phyloP scores from a whole-genome alignment of 495 filamentous ascomycete genomes.

The Xylaria scruposa region DNA sequence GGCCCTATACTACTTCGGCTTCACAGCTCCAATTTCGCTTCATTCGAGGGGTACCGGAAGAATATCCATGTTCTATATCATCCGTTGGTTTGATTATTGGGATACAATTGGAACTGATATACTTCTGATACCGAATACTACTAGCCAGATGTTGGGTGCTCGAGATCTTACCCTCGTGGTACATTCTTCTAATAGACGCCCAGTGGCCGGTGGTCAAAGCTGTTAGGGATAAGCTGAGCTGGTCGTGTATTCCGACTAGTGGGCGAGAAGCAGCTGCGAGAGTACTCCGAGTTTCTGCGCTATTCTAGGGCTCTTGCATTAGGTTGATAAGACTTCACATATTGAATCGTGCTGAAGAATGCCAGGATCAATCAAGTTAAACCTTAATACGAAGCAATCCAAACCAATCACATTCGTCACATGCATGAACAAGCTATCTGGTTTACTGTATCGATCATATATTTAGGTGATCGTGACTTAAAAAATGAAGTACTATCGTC shows the following conservation, averaged over 20 bases:
- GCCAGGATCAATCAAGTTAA: not conserved
- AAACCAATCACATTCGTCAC: not conserved
- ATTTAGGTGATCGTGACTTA: not conserved
- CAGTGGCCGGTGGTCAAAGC: not conserved
- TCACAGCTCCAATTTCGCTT: not conserved
- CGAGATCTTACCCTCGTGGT: not conserved
- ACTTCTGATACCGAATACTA: not conserved
- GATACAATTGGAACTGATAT: not conserved
- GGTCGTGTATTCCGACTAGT: not conserved
- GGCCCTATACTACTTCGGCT: not conserved
- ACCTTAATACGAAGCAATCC: not conserved
- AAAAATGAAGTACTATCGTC: not conserved
- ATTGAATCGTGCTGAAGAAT: not conserved
- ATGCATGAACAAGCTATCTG: not conserved
- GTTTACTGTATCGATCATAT: not conserved
- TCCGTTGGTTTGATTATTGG: not conserved
- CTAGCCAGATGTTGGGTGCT: not conserved
- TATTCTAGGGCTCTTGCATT: not conserved
- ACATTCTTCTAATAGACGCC: not conserved
- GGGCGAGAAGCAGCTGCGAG: not conserved
- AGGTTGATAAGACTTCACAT: conserved; percentile 1
- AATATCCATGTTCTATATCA: not conserved
- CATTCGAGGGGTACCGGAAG: not conserved
- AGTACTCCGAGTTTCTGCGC: not conserved
- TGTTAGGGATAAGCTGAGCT: not conserved